phyloP scores from a whole-genome alignment of 2,329 filamentous ascomycete species.

The Penicillium olsonii region DNA sequence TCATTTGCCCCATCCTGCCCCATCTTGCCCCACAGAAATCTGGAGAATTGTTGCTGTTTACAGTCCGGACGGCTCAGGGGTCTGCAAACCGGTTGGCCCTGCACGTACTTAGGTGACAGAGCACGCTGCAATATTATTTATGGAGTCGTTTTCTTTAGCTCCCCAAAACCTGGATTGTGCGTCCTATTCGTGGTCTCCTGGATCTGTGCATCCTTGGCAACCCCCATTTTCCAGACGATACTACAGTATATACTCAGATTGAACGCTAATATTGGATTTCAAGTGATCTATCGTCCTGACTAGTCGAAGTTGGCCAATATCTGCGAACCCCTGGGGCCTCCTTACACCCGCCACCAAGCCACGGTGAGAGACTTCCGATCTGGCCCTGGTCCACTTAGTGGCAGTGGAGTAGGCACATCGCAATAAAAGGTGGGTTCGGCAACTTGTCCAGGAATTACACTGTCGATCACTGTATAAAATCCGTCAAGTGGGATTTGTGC shows the following conservation, averaged over 20 bases:
- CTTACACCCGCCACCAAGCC: background rate
- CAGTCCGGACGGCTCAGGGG: slow-evolving; percentile 11
- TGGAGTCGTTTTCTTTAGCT: no score
- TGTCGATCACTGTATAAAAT: background rate
- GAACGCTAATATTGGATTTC: slow-evolving; percentile 1
- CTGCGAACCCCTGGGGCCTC: slow-evolving; percentile 6
- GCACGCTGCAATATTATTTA: no score
- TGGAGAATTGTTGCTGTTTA: slow-evolving; percentile 7
- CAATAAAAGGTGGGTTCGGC: background rate
- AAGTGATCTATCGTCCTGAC: background rate
- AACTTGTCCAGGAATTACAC: background rate
- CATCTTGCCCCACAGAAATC: background rate
- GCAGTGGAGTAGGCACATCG: background rate
- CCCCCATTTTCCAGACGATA: background rate
- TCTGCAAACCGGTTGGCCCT: background rate
- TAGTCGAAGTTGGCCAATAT: background rate
- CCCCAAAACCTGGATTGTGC: no score
- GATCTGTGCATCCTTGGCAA: no score
- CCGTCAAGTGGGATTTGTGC: background rate
- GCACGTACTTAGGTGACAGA: background rate
- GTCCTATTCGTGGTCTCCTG: no score
- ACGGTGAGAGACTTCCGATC: background rate
- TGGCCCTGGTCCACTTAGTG: background rate
- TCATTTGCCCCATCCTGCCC: background rate
- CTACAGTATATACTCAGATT: background rate